phyloP scores from a whole-genome alignment of 441 rosid genomes.

The Omphalea diandra region DNA sequence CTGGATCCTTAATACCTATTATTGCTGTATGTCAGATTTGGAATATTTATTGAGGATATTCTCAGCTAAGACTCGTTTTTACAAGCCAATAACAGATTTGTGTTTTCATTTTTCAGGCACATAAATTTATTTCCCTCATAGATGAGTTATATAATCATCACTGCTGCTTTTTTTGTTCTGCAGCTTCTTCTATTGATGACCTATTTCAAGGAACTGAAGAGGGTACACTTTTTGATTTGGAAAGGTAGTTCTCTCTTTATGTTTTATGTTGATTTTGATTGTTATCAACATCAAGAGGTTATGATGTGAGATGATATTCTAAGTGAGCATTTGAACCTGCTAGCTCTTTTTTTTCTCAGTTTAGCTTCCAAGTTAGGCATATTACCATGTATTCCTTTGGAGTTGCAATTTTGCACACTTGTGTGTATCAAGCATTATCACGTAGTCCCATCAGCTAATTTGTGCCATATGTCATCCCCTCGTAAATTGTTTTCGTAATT shows the following conservation, averaged over 20 bases:
- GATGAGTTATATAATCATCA: constrained; percentile 96
- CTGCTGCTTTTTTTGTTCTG: constrained; percentile 67
- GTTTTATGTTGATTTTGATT: neutral
- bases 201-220: constrained; percentile 95
- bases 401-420: neutral
- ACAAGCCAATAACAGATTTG: neutral
- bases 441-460: neutral
- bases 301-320: neutral
- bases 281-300: neutral
- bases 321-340: neutral
- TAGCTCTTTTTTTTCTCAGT: neutral
- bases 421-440: neutral
- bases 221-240: constrained; percentile 82
- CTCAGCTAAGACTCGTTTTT: neutral
- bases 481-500: neutral
- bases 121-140: constrained; percentile 85
- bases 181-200: constrained; percentile 79
- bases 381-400: neutral
- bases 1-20: neutral
- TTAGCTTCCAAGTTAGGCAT: neutral
- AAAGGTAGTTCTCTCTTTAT: constrained; percentile 46
- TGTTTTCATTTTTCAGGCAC: constrained; percentile 55
- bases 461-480: neutral
- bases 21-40: neutral
- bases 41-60: constrained; percentile 2